Base-by-base conservation (phyloP, 2,329 filamentous ascomycete species). In the Fonsecaea erecta region DNA sequence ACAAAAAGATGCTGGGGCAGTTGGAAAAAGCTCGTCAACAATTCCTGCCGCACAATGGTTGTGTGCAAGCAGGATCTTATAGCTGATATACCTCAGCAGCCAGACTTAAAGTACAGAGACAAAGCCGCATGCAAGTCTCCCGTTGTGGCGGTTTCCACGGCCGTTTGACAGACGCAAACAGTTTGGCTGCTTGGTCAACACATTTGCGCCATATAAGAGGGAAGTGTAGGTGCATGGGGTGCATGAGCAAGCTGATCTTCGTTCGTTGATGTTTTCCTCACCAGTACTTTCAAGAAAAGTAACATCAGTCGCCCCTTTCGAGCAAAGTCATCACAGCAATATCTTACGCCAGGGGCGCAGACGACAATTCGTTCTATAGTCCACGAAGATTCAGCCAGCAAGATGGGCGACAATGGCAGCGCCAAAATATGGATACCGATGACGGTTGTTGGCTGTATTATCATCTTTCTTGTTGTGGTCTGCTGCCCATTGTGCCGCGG, bases 381-480 rank as follows among this genome's bases (percentile, higher is more conserved):
- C 52, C 32, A 18, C 14, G 3, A 32, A 21, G 26, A 53, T 1
- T 24, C 28, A 18, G n/a, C 28, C 16, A 24, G 21, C 37, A 60
- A 52, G 6, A 62, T 65, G 65, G 35, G 37, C 46, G 62, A 64
- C 30, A 35, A 24, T 24, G 40, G 56, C 37, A 28, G 32, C 11
- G 21, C 32, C 51, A 64, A 67, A 35, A 56, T 67, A 26, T 67
- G 65, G 65, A 59, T 62, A 1, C 65, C 65, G n/a, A 35, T 67
- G 26, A 63, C 57, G 7, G 59, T 64, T 14, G 62, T 56, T 32
- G 62, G 54, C 7, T 62, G 43, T 35, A 48, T 67, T 54, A n/a
- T 67, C 11, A 8, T 53, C 18, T 48, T 63, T n/a, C 7, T 65
- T 16, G 21, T 62, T 12, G 32, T 63, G 6, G 12, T 52, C 34